phyloP scores from a whole-genome alignment of 305 asterid genomes.

The Withania somnifera region DNA sequence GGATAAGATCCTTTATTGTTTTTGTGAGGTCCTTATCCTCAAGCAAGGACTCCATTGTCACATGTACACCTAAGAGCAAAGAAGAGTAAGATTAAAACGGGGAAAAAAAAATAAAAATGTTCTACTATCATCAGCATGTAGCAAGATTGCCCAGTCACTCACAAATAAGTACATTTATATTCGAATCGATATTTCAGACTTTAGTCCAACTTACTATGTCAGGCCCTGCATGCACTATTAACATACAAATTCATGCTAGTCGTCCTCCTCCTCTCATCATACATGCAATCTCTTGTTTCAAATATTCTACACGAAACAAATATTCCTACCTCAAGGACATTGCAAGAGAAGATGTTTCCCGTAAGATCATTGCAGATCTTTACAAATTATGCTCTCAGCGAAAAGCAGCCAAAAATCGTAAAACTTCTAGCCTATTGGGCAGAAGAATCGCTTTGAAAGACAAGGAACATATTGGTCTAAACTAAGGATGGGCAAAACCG shows the following conservation, averaged over 20 bases:
- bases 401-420: background rate
- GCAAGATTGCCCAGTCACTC: background rate
- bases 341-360: background rate
- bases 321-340: background rate
- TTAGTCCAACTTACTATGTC: background rate
- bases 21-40: conserved; percentile 51
- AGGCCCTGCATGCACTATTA: background rate
- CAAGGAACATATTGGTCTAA: background rate
- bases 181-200: background rate
- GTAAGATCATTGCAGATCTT: background rate
- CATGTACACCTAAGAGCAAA: conserved; percentile 55
- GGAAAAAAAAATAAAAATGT: background rate
- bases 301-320: background rate
- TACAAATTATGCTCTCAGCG: background rate
- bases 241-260: background rate
- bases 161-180: background rate
- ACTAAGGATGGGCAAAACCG: too few species aligned
- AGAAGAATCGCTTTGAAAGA: background rate
- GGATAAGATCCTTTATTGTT: conserved; percentile 50
- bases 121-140: background rate
- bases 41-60: conserved; percentile 75
- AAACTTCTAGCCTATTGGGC: background rate
- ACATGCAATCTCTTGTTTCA: background rate
- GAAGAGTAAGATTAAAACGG: background rate
- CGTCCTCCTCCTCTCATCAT: background rate